Base-by-base conservation (phyloP, 2,329 filamentous ascomycete species). In the Fusarium brachygibbosum region DNA sequence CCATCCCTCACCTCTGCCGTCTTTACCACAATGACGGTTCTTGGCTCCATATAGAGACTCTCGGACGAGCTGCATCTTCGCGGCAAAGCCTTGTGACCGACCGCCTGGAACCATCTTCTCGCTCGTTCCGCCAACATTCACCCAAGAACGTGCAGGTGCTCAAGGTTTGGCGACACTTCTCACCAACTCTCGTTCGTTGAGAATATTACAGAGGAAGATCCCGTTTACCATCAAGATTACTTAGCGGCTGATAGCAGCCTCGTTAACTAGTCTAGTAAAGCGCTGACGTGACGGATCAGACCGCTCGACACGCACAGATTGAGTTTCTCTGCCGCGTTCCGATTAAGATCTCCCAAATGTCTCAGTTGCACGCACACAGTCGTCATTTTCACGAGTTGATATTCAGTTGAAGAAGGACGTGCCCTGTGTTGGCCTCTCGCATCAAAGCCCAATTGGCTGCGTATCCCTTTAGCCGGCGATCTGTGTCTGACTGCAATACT, bases 381-480 rank as follows among this genome's bases (percentile, higher is more conserved):
- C 42, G 23, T 29, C 48, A 29, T 21, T 38, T 21, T 28, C 16
- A 21, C 25, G 37, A 29, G 42, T 21, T 23, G 16, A 38, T 28
- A 8, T 50, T 21, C 31, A 50, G 32, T 38, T 19, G 23, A 38
- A 38, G 53, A 57, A 29, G 42, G 58, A 48, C 58, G 25, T 25
- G 25, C 31, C 21, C 35, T 35, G 37, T 46, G 44, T 35, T 32
- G 48, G 46, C 45, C 49, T 57, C 53, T 69, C 56, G 37, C 53
- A 28, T 44, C 21, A 34, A 13, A 37, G 51, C 25, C 28, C 49
- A 40, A 59, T 59, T 68, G 62, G 67, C n/a, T 45, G 63, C 25
- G 21, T n/a, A 35, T 37, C 23, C 32, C 13, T 35, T 52, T 45
- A 38, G 29, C 56, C 45, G 38, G 53, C 31, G 40, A 46, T 41